A percentile compares a stretch with the other conserved stretches of the same genome.
Evolutionary conservation across 257 asterid species (phyloP).

Genomic region (Sherardia arvensis): DNA sequence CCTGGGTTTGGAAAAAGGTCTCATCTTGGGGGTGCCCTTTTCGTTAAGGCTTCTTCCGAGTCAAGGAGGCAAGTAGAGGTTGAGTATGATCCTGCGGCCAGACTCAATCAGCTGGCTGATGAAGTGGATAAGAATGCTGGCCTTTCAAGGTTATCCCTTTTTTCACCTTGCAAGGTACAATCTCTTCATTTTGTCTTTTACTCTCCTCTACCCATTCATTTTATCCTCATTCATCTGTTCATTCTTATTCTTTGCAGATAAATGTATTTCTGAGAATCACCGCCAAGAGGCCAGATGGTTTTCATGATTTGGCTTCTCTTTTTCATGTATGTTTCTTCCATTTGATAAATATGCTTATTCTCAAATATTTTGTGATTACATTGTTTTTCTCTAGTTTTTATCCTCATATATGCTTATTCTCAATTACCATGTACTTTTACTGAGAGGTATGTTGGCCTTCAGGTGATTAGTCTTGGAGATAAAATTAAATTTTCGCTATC

Average conservation of each 20-base stretch:
- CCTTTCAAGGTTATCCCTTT: conserved; percentile 64
- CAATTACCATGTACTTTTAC: background rate
- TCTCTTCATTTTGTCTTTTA: background rate
- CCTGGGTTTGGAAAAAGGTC: conserved; percentile 18
- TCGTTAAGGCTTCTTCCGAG: conserved; percentile 53
- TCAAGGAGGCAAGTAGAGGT: conserved; percentile 58
- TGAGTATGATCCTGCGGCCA: conserved; percentile 52
- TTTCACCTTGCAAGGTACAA: conserved; percentile 87
- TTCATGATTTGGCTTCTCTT: conserved; percentile 85
- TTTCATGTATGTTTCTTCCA: conserved; percentile 55
- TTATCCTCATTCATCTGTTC: conserved; percentile 1
- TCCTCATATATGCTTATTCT: too few species aligned
- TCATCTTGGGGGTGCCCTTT: conserved; percentile 26
- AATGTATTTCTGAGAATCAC: conserved; percentile 76
- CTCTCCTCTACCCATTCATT: background rate
- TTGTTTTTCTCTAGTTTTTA: background rate
- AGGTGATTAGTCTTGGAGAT: conserved; percentile 96
- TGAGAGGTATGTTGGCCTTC: conserved; percentile 15
- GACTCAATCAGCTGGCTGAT: conserved; percentile 59
- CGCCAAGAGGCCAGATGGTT: conserved; percentile 64
- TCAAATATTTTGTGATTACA: background rate
- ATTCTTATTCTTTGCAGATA: conserved; percentile 31
- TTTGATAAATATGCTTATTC: background rate
- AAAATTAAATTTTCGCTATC: conserved; percentile 75
- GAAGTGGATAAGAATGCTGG: conserved; percentile 77